Evolutionary conservation across 441 rosid genomes (phyloP).

Genomic region (Codiaeum variegatum): DNA sequence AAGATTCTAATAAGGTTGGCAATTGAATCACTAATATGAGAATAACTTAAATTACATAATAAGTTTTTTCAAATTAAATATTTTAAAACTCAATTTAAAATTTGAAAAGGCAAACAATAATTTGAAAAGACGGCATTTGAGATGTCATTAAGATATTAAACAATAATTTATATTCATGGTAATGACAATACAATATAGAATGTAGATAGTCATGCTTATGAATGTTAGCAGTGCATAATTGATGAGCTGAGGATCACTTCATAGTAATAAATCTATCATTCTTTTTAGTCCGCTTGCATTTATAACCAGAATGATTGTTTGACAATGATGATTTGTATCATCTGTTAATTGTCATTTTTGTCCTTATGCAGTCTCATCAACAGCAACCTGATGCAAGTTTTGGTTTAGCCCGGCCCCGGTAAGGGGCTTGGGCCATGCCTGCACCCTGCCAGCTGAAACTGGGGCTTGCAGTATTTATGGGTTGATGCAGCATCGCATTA

Average conservation of each 20-base stretch:
- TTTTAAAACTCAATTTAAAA: not conserved
- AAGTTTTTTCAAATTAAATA: not conserved
- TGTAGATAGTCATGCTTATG: not conserved
- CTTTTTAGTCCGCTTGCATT: not conserved
- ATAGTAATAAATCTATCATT: not conserved
- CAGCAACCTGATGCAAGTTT: constrained; percentile 72
- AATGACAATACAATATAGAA: not conserved
- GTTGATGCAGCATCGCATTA: constrained; percentile 21
- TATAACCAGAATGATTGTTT: not conserved
- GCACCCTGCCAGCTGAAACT: constrained; percentile 60
- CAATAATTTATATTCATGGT: not conserved
- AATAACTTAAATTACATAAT: not conserved
- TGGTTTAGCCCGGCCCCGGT: constrained; percentile 96
- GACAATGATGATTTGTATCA: constrained; percentile 7
- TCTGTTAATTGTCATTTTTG: not conserved
- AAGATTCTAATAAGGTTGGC: too few species aligned
- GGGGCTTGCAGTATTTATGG: constrained; percentile 24
- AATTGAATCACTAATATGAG: not conserved
- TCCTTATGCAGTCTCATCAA: constrained; percentile 47
- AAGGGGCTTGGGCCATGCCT: constrained; percentile 95
- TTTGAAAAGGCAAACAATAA: not conserved
- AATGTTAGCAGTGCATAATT: not conserved
- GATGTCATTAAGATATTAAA: not conserved
- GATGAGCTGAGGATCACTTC: not conserved
- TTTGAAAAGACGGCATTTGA: not conserved